These are phyloP conservation scores for Ustilago vetiveriae DNA, from an alignment of 1,284 basidiomycete genomes.

Conservation along the genomic window DNA sequence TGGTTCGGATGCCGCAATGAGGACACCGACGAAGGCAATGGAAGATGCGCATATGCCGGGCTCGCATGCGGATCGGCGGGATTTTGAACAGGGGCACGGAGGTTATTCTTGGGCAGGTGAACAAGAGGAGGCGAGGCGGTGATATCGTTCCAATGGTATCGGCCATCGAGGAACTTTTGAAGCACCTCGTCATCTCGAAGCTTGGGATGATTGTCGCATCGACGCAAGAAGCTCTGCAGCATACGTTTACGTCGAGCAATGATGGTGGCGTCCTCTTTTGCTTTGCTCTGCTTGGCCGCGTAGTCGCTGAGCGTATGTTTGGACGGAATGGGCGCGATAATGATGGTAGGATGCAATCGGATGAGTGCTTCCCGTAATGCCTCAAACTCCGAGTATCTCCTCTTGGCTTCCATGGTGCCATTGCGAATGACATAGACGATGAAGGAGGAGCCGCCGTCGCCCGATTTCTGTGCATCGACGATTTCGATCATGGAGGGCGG, in stretches of 20 bases:
- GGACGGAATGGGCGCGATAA: constrained; percentile 96
- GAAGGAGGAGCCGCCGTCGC: constrained; percentile 81
- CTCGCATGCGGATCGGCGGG: constrained; percentile 82
- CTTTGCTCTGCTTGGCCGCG: constrained; percentile 94
- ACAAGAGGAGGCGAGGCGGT: constrained; percentile 78
- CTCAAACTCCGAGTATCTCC: constrained; percentile 97
- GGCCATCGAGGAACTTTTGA: constrained; percentile 91
- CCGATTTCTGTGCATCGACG: constrained; percentile 93
- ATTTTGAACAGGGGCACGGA: constrained; percentile 93
- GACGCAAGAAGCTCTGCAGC: constrained; percentile 92
- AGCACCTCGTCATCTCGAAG: constrained; percentile 93
- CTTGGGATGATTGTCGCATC: constrained; percentile 88
- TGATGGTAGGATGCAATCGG: constrained; percentile 91
- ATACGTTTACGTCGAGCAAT: constrained; percentile 92
- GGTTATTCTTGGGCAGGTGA: constrained; percentile 88
- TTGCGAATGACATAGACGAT: constrained; percentile 93
- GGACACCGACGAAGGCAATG: constrained; percentile 76
- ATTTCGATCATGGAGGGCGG: constrained; percentile 47
- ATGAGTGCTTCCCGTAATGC: constrained; percentile 84
- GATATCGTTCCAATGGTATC: constrained; percentile 81
- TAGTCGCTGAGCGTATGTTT: constrained; percentile 97
- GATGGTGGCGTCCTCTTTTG: constrained; percentile 92
- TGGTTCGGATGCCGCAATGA: constrained; percentile 56
- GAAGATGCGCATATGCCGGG: constrained; percentile 82
- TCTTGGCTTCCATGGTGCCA: constrained; percentile 82